These are phyloP conservation scores for Halophytophthora polymorphica DNA, from an alignment of 352 stramenopile genomes.

Conservation along the genomic window DNA sequence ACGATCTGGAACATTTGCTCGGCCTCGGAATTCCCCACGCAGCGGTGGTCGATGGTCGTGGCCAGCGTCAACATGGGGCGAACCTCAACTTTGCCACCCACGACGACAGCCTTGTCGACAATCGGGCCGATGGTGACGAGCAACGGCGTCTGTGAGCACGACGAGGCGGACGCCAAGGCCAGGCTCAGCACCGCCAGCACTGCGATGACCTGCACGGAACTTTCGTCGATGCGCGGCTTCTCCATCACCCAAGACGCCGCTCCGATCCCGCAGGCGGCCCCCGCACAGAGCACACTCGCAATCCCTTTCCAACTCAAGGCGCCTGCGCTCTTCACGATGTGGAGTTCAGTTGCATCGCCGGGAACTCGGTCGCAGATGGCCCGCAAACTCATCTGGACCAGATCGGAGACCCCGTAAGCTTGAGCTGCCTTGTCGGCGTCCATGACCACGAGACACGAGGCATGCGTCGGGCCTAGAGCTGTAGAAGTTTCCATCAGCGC, in stretches of 20 bases:
- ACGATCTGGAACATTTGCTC: constrained; percentile 55
- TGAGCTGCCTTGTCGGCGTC: constrained; percentile 58
- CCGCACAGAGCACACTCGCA: constrained; percentile 51
- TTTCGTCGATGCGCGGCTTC: constrained; percentile 68
- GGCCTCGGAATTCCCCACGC: constrained; percentile 57
- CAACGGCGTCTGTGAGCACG: constrained; percentile 64
- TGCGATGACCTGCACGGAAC: constrained; percentile 64
- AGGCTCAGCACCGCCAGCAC: constrained; percentile 69
- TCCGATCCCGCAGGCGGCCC: constrained; percentile 38
- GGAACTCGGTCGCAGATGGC: constrained; percentile 42
- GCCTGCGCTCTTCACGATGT: constrained; percentile 50
- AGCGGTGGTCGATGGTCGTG: constrained; percentile 74
- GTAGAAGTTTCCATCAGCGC: constrained; percentile 65
- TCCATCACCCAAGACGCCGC: constrained; percentile 60
- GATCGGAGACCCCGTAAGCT: constrained; percentile 41
- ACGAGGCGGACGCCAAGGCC: constrained; percentile 60
- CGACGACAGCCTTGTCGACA: constrained; percentile 57
- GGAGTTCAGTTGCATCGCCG: constrained; percentile 48
- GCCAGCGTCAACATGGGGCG: constrained; percentile 64
- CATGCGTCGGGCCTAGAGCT: constrained; percentile 46
- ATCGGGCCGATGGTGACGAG: constrained; percentile 69
- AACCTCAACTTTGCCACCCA: constrained; percentile 53
- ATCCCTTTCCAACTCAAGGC: constrained; percentile 61
- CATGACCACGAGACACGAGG: constrained; percentile 66
- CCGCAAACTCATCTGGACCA: constrained; percentile 55